Percentiles rank a stretch among this genome's conserved stretches.
Evolutionary conservation across 2,329 filamentous ascomycete genomes (phyloP).

Genomic region (Magnaporthiopsis poae): DNA sequence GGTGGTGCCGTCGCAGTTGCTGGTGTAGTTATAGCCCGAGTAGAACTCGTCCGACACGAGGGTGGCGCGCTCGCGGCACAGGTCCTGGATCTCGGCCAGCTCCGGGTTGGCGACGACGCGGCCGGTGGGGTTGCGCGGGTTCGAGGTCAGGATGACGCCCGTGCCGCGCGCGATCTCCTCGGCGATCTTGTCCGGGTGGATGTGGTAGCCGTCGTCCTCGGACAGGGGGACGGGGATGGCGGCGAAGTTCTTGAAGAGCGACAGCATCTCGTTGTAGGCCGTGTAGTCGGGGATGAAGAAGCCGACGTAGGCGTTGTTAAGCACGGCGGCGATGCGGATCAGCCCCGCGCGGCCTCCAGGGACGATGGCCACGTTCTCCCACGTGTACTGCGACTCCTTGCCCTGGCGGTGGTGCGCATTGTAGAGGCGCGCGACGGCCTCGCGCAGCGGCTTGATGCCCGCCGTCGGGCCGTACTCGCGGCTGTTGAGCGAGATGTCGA

Average conservation of each 20-base stretch:
- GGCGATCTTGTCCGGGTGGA: conserved; percentile 84
- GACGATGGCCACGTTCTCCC: conserved; percentile 96
- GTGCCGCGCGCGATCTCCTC: conserved; percentile 82
- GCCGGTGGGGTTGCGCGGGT: conserved; percentile 89
- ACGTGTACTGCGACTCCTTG: conserved; percentile 82
- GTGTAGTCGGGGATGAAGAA: conserved; percentile 96
- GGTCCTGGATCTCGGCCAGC: conserved; percentile 81
- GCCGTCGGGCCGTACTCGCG: conserved; percentile 90
- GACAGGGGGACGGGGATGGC: conserved; percentile 77
- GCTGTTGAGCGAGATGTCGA: conserved; percentile 68
- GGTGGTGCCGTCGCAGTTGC: conserved; percentile 78
- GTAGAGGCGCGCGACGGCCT: conserved; percentile 84
- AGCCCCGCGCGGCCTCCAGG: conserved; percentile 85
- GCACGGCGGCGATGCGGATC: conserved; percentile 86
- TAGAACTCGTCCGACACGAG: conserved; percentile 97
- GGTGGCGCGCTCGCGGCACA: conserved; percentile 81
- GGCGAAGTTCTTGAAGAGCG: conserved; percentile 88
- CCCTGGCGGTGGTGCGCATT: conserved; percentile 84
- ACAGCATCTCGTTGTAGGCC: conserved; percentile 95
- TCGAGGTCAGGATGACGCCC: conserved; percentile 84
- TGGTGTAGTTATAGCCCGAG: conserved; percentile 90
- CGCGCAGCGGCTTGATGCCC: conserved; percentile 80
- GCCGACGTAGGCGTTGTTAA: conserved; percentile 83
- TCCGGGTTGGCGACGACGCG: conserved; percentile 77
- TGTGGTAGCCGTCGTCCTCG: conserved; percentile 80